Conservation (phyloP, 805 yeast genomes). For the Yarrowia keelungensis region DNA sequence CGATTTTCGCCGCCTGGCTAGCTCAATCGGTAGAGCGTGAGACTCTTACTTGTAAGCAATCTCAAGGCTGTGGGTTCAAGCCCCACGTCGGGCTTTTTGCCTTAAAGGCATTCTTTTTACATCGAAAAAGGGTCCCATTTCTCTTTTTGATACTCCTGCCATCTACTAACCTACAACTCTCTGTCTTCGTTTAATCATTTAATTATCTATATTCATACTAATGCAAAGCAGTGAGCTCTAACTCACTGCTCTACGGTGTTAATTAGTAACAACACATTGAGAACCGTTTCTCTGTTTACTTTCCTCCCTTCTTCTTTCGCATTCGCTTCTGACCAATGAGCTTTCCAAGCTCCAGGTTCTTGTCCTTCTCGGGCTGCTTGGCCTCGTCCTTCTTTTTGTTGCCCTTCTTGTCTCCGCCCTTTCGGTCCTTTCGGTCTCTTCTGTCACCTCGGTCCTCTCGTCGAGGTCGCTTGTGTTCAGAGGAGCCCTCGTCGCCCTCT, state of each 20-base stretch:
- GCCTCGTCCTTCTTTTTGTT: slow-evolving; percentile 1
- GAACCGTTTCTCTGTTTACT: not conserved
- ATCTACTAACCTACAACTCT: too few relatives aligned
- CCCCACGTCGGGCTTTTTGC: slow-evolving; percentile 33
- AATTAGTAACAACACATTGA: slow-evolving; percentile 1
- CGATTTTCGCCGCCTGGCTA: slow-evolving; percentile 16
- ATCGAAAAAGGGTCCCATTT: too few relatives aligned
- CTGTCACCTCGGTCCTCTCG: slow-evolving; percentile 32
- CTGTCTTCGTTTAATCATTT: not conserved
- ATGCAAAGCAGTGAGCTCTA: slow-evolving; percentile 2
- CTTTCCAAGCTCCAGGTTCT: slow-evolving; percentile 42
- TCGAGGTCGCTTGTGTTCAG: slow-evolving; percentile 24
- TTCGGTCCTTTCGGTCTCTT: slow-evolving; percentile 22
- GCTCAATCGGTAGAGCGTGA: slow-evolving; percentile 38
- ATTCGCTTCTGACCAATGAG: slow-evolving; percentile 50
- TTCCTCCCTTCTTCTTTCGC: slow-evolving; percentile 43
- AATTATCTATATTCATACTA: slow-evolving; percentile 9
- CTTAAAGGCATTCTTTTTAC: not conserved
- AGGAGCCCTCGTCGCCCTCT: slow-evolving; percentile 6
- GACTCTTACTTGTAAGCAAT: slow-evolving; percentile 15
- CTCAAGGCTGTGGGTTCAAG: slow-evolving; percentile 38
- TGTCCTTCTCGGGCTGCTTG: slow-evolving; percentile 40
- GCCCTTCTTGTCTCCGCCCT: slow-evolving; percentile 13
- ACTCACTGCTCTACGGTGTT: slow-evolving; percentile 7
- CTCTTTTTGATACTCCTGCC: too few relatives aligned